Conservation (phyloP, 768 basidiomycete genomes). For the Suillus variegatus region DNA sequence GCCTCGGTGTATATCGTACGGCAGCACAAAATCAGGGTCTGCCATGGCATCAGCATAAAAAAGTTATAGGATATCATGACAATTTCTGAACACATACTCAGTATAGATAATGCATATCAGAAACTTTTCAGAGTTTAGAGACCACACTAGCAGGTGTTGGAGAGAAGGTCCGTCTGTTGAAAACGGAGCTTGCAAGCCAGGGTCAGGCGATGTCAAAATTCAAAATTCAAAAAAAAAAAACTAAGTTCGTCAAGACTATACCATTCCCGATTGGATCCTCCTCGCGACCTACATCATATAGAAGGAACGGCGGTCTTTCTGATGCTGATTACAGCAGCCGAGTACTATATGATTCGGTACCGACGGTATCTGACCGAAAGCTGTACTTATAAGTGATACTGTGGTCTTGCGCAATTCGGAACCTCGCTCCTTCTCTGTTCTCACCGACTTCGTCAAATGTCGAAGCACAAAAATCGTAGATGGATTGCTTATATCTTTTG, state of each 20-base stretch:
- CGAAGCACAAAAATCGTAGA: constrained; percentile 88
- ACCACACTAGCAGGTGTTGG: background rate
- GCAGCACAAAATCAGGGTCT: background rate
- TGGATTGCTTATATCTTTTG: constrained; percentile 14
- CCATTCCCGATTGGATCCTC: constrained; percentile 6
- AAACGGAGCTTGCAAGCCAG: background rate
- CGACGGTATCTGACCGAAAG: background rate
- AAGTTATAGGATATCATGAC: background rate
- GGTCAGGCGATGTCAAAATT: background rate
- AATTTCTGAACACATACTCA: background rate
- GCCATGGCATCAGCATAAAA: background rate
- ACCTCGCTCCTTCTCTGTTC: constrained; percentile 36
- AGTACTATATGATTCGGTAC: background rate
- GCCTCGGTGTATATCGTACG: background rate
- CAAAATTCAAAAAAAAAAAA: background rate
- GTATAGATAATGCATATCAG: background rate
- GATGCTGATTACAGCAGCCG: background rate
- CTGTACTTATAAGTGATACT: too few species aligned
- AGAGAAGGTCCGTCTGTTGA: background rate
- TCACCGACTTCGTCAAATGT: constrained; percentile 44
- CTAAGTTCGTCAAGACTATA: background rate
- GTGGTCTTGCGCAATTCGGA: too few species aligned
- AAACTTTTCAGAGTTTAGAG: background rate
- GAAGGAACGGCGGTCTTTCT: too few species aligned
- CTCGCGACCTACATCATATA: background rate